phyloP scores from a whole-genome alignment of 2,329 filamentous ascomycete species.

The Fusarium illudens region DNA sequence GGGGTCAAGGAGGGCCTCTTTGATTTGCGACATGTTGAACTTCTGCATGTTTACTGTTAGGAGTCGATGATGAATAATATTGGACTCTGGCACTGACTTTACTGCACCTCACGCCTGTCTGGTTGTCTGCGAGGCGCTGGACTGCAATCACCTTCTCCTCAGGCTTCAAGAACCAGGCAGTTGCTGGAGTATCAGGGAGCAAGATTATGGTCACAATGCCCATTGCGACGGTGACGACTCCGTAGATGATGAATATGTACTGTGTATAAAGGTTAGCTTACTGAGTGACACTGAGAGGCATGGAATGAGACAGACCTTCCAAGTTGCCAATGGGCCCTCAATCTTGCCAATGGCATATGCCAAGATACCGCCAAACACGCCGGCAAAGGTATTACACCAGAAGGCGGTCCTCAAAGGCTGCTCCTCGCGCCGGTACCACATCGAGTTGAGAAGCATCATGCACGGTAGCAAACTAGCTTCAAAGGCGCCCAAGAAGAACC shows the following conservation, averaged over 20 bases:
- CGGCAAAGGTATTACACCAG: conserved; percentile 46
- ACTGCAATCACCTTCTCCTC: conserved; percentile 3
- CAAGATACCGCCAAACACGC: conserved; percentile 45
- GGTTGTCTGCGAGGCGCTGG: not conserved
- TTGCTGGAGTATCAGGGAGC: not conserved
- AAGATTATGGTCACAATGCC: not conserved
- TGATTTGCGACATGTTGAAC: conserved; percentile 26
- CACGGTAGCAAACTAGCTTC: conserved; percentile 42
- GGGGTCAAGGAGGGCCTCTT: conserved; percentile 32
- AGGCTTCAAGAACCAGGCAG: conserved; percentile 3
- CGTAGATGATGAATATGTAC: conserved; percentile 42
- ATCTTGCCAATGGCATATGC: conserved; percentile 44
- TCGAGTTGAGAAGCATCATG: conserved; percentile 43
- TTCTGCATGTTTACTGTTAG: conserved; percentile 21
- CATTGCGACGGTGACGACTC: conserved; percentile 11
- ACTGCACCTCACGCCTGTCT: conserved; percentile 6
- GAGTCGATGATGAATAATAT: conserved; percentile 11
- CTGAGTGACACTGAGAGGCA: rapidly evolving
- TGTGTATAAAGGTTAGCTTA: rapidly evolving
- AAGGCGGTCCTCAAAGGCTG: conserved; percentile 45
- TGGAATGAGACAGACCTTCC: conserved; percentile 14
- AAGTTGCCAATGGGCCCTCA: conserved; percentile 34
- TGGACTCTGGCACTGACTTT: conserved; percentile 3
- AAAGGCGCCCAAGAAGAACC: conserved; percentile 44
- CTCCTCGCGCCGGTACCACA: conserved; percentile 47